Evolutionary conservation across 495 filamentous ascomycete genomes (phyloP), one percentile per base, ranked within the genome.

Genomic region (Entonaema liquescens): DNA sequence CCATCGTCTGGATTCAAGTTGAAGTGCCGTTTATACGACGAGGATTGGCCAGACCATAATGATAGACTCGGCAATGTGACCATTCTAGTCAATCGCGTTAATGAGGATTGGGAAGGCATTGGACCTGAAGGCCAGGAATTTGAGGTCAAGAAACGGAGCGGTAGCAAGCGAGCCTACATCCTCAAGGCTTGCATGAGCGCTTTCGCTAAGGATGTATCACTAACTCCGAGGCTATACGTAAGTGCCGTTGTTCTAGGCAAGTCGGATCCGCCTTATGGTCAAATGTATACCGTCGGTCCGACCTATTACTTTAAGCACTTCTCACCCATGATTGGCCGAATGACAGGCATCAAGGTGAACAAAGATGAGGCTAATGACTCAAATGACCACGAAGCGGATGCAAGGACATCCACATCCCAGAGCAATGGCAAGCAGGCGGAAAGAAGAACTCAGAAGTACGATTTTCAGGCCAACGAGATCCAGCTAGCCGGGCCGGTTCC

Each of bases 381-480:
- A 80, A 38, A 79, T 76, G 44, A 69, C n/a, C 56, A 70, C 4
- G 56, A 71, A 19, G 21, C 44, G 5, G 68, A 77, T 3, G 77
- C 66, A 23, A 64, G 69, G n/a, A 19, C 47, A n/a, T 62, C 66
- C 23, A 11, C 26, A 11, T 60, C 63, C 11, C 62, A 77, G 35
- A 55, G 73, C 6, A 23, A 76, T 26, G 55, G 68, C 33, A 71
- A 75, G n/a, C 72, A 66, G 78, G 80, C 38, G 77, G 79, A 73
- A 62, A 83, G 67, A 73, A 85, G 84, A 66, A 82, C 88, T n/a
- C 81, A 90, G 62, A 89, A 86, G 79, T 94, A 94, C 76, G 91
- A 94, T 77, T 98, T 98, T 81, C 93, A 97, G 85, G 93, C 95
- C 38, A 95, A 94, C 77, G 90, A 97, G 68, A 89, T 98, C 50